Evolutionary conservation across 2,329 filamentous ascomycete genomes (phyloP).

Genomic region (Claviceps sorghi): DNA sequence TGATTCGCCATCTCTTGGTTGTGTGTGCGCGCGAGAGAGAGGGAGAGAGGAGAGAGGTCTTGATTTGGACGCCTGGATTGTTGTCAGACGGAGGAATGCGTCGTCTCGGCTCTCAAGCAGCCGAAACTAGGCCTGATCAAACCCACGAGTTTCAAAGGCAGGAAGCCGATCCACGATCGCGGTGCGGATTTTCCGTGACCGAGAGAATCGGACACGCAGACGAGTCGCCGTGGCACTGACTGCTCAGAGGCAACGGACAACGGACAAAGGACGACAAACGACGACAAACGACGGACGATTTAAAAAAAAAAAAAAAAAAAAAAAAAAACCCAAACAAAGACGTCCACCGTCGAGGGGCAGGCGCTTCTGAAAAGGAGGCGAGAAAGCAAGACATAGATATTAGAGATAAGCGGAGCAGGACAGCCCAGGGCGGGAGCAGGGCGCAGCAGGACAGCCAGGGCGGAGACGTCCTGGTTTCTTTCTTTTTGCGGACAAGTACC

Average conservation of each 20-base stretch:
- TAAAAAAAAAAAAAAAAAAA: background rate
- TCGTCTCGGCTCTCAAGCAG: background rate
- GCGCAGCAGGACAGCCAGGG: background rate
- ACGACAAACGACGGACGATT: too few relatives aligned
- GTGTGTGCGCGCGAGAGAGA: too few relatives aligned
- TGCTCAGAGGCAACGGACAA: too few relatives aligned
- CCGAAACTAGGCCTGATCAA: background rate
- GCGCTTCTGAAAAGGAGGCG: background rate
- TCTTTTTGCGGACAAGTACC: background rate
- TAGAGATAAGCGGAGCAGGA: background rate
- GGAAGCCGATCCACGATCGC: too few relatives aligned
- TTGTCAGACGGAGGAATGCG: background rate
- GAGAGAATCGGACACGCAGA: background rate
- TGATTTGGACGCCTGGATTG: background rate
- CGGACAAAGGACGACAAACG: too few relatives aligned
- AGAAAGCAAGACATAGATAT: background rate
- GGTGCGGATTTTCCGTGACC: background rate
- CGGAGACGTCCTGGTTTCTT: background rate
- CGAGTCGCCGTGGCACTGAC: background rate
- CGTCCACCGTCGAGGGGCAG: background rate
- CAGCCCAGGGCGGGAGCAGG: background rate
- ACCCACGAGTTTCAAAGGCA: background rate
- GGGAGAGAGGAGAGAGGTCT: slow-evolving; percentile 7
- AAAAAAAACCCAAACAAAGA: background rate
- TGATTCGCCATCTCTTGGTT: slow-evolving; percentile 14